Evolutionary conservation across 176 grass and related monocot species (phyloP).

Genomic region (Cenchrus americanus): DNA sequence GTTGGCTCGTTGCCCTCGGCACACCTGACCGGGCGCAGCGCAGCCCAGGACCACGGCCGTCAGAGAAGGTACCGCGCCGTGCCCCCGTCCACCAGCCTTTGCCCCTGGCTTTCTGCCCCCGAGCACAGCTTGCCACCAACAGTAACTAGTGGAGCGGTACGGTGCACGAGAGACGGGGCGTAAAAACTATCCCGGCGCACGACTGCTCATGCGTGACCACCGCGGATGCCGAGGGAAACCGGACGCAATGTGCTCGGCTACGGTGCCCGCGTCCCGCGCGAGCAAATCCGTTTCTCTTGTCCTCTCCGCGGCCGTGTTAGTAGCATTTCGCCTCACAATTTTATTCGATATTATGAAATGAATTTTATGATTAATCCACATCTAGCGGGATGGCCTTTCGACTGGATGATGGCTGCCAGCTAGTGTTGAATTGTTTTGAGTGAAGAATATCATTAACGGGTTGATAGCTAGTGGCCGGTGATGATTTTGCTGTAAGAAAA

Average conservation of each 20-base stretch:
- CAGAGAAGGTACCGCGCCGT: background rate
- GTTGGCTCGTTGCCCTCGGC: too few relatives aligned
- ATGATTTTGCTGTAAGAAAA: too few relatives aligned
- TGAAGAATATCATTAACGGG: too few relatives aligned
- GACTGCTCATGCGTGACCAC: background rate
- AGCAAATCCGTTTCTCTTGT: slow-evolving; percentile 15
- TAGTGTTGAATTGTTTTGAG: too few relatives aligned
- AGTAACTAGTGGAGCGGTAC: background rate
- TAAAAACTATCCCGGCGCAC: slow-evolving; percentile 2
- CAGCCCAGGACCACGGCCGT: background rate
- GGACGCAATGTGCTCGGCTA: background rate
- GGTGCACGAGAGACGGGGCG: background rate
- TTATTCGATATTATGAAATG: too few relatives aligned
- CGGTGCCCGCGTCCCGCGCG: background rate
- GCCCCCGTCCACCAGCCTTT: background rate
- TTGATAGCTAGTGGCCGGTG: too few relatives aligned
- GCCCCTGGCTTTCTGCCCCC: background rate
- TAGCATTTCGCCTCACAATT: background rate
- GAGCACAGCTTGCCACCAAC: background rate
- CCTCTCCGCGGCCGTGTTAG: background rate
- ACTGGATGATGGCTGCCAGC: too few relatives aligned
- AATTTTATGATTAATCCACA: too few relatives aligned
- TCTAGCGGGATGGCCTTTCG: background rate
- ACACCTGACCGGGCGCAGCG: background rate
- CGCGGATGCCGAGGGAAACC: background rate